Base-by-base conservation (phyloP, 163 green algal species). In the Chlorella variabilis region DNA sequence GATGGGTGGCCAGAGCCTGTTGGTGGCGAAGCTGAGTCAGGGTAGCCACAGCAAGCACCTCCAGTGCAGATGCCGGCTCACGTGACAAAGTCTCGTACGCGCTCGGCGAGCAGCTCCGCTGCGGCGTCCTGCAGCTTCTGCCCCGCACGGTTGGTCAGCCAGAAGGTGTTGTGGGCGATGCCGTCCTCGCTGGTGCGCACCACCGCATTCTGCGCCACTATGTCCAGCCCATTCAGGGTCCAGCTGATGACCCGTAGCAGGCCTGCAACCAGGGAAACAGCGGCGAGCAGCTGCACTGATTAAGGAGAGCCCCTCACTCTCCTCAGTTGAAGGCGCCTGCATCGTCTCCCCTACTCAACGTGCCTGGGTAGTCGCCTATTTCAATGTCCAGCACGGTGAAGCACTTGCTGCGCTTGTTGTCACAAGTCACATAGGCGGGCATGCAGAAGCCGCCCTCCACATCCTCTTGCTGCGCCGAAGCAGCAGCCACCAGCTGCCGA, bases 91-190 rank as follows among this genome's bases (percentile, higher is more conserved):
- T 93, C 89, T 9, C 79, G 81, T 27, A 93, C 63, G 1, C 88
- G 71, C 36, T 93, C 89, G 9, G 78, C 85, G 21, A 92, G 67
- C 76, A 89, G 74, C 48, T 87, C 78, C 4, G 89, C 87, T 7
- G 33, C 63, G 0, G 41, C n/a, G 11, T 87, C 71, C 4, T 27
- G 77, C 42, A 93, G 88, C 82, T 92, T 92, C n/a, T 78, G 84
- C 2, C 89, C 84, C 75, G 79, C 73, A 7, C 77, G 42, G 20
- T 66, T 79, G 21, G 80, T 84, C 25, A 93, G 33, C 88, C 88
- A 93, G 65, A 93, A 92, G 27, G 71, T 78, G 75, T 93, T 92
- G 33, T 84, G 39, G 1, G 89, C 89, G 31, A 84, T 77, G 54
- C 89, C 89, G 1, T 91, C 79, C 2, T 67, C 25, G 29, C 78